Conservation (phyloP, 768 basidiomycete species). For the Russula sp. region DNA sequence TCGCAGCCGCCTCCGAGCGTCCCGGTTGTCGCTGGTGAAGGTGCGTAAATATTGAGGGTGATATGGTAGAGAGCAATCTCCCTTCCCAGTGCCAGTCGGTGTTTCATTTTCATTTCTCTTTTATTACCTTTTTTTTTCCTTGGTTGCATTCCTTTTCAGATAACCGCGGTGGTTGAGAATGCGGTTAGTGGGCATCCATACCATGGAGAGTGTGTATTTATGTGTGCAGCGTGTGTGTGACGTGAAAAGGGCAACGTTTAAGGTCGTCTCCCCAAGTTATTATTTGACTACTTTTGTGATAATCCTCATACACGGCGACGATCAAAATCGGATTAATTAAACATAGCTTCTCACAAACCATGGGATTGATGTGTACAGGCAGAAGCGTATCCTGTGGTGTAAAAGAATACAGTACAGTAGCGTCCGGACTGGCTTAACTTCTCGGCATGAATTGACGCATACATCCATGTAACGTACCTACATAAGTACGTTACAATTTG, state of each 20-base stretch:
- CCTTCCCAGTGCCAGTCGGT: background rate
- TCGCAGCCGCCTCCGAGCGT: slow-evolving; percentile 18
- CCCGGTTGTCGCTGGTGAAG: slow-evolving; percentile 21
- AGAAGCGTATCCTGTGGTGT: no score
- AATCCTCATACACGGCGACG: slow-evolving; percentile 1
- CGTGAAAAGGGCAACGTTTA: background rate
- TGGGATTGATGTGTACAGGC: no score
- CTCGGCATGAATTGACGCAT: no score
- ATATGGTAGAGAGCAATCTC: background rate
- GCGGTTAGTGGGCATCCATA: background rate
- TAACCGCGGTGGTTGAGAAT: background rate
- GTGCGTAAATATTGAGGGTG: background rate
- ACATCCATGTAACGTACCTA: no score
- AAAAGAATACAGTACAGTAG: no score
- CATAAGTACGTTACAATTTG: no score
- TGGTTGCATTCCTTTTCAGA: background rate
- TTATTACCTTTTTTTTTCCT: background rate
- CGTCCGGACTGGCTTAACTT: no score
- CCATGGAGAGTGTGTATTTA: background rate
- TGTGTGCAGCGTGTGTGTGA: background rate
- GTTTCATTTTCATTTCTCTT: background rate
- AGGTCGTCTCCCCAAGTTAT: background rate
- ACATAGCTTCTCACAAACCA: no score
- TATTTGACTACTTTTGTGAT: slow-evolving; percentile 2
- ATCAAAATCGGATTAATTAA: no score